phyloP scores from a whole-genome alignment of 1,284 basidiomycete species.

The Cryptococcus sp. region DNA sequence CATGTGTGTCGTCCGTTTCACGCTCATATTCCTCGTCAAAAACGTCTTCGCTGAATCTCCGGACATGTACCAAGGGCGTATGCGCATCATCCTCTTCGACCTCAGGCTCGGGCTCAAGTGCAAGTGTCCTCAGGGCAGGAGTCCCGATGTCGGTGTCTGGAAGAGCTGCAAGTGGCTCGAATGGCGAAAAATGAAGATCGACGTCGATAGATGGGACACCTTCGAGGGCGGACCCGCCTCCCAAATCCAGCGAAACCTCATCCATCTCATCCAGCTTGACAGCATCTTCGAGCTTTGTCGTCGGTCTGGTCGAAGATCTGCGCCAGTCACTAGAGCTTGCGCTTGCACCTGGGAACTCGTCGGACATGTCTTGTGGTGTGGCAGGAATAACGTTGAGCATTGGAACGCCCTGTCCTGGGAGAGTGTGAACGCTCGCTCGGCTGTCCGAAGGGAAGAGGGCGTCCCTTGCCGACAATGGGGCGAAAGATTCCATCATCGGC shows the following conservation, averaged over 20 bases:
- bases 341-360: conserved; percentile 26
- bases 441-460: conserved; percentile 7
- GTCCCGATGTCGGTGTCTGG: conserved; percentile 12
- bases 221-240: conserved; percentile 1
- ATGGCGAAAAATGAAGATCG: conserved; percentile 39
- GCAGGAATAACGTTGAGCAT: conserved; percentile 51
- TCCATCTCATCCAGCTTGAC: conserved; percentile 28
- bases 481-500: conserved; percentile 21
- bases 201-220: conserved; percentile 32
- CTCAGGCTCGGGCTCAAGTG: background rate
- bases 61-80: background rate
- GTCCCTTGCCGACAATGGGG: conserved; percentile 1
- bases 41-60: background rate
- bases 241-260: conserved; percentile 26
- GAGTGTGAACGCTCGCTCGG: conserved; percentile 8
- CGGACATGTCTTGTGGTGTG: conserved; percentile 36
- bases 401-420: conserved; percentile 26
- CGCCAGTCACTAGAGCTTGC: background rate
- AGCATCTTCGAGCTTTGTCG: conserved; percentile 18
- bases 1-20: conserved; percentile 10
- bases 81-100: background rate
- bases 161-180: conserved; percentile 19
- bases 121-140: background rate
- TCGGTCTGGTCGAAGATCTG: background rate
- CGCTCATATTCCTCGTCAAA: conserved; percentile 2